Conservation (phyloP, 768 basidiomycete genomes). For the Boletus subparvulus region DNA sequence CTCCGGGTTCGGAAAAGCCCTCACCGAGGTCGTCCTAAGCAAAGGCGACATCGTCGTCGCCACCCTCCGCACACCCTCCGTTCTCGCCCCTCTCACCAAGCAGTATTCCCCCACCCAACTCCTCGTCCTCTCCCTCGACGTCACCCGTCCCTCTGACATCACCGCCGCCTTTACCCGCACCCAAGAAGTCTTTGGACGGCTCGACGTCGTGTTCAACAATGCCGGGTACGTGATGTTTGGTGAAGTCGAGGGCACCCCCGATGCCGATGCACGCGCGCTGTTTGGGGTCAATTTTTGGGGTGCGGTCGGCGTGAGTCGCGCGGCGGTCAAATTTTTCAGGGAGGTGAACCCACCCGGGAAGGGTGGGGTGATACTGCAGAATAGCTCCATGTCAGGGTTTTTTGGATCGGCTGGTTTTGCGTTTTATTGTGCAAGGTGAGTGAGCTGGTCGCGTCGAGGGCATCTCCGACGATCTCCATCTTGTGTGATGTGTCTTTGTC, state of each 20-base stretch:
- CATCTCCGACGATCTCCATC: neutral
- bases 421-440: constrained; percentile 13
- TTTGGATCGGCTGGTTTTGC: constrained; percentile 2
- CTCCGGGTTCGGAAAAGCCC: constrained; percentile 38
- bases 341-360: constrained; percentile 28
- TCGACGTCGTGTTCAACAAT: constrained; percentile 48
- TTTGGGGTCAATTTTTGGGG: constrained; percentile 36
- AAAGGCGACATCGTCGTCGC: constrained; percentile 41
- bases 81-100: constrained; percentile 23
- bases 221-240: constrained; percentile 31
- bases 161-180: constrained; percentile 33
- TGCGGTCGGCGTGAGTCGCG: constrained; percentile 17
- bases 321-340: constrained; percentile 33
- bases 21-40: constrained; percentile 31
- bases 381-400: constrained; percentile 9
- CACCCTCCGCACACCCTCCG: constrained; percentile 40
- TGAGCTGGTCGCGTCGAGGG: neutral
- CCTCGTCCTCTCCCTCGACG: constrained; percentile 40
- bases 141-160: constrained; percentile 34
- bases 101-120: constrained; percentile 31
- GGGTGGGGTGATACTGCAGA: constrained; percentile 16
- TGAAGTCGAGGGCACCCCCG: constrained; percentile 36
- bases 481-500: too few relatives aligned
- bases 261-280: constrained; percentile 29
- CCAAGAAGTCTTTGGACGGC: constrained; percentile 34